Conservation (phyloP, 2,329 filamentous ascomycete genomes). For the Neocucurbitaria cava region DNA sequence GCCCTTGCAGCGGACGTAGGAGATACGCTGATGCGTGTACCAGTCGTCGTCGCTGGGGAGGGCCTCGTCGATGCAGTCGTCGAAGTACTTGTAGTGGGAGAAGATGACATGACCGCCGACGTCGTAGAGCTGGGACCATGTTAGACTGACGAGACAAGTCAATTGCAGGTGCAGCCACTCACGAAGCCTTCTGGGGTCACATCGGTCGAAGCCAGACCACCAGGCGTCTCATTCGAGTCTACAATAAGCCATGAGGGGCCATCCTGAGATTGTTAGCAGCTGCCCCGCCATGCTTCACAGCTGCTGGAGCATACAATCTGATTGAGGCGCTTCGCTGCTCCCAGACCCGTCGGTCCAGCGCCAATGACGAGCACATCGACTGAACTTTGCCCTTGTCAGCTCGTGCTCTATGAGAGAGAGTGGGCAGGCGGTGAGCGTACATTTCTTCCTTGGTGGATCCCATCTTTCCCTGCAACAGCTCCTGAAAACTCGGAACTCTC, state of each 20-base stretch:
- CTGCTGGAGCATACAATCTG: slow-evolving; percentile 74
- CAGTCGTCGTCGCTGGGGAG: slow-evolving; percentile 93
- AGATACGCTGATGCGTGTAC: slow-evolving; percentile 98
- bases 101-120: slow-evolving; percentile 98
- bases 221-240: slow-evolving; percentile 88
- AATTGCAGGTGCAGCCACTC: slow-evolving; percentile 56
- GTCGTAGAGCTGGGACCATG: slow-evolving; percentile 78
- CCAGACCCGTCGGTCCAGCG: slow-evolving; percentile 94
- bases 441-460: slow-evolving; percentile 51
- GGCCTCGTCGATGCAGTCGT: slow-evolving; percentile 97
- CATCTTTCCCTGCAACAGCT: slow-evolving; percentile 50
- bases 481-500: slow-evolving; percentile 52
- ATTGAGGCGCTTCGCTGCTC: slow-evolving; percentile 96
- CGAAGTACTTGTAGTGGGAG: slow-evolving; percentile 99
- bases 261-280: slow-evolving; percentile 64
- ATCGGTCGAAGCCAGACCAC: slow-evolving; percentile 95
- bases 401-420: slow-evolving; percentile 6
- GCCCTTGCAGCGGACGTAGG: slow-evolving; percentile 95
- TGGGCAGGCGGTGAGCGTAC: slow-evolving; percentile 44
- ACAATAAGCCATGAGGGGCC: slow-evolving; percentile 95
- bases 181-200: slow-evolving; percentile 96
- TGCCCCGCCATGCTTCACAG: slow-evolving; percentile 11
- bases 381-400: slow-evolving; percentile 63
- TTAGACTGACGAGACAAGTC: slow-evolving; percentile 23
- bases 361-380: slow-evolving; percentile 98